phyloP scores from a whole-genome alignment of 352 stramenopile genomes.

The Phytopythium delawarense region DNA sequence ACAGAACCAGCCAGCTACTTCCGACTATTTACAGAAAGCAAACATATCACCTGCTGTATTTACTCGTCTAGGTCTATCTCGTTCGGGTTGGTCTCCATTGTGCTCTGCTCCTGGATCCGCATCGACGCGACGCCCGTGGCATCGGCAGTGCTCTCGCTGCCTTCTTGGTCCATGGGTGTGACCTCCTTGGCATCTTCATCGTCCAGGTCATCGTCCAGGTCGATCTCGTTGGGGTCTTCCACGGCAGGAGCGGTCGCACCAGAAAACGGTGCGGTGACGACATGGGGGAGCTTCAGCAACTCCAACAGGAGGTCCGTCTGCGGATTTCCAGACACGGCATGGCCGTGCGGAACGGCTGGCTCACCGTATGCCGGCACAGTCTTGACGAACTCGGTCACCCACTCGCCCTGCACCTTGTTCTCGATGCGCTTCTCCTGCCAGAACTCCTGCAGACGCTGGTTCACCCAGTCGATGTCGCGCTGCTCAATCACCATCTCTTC shows the following conservation, averaged over 20 bases:
- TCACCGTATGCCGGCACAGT: slow-evolving; percentile 64
- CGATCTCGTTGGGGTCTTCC: slow-evolving; percentile 55
- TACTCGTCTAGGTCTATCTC: slow-evolving; percentile 37
- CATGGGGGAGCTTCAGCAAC: slow-evolving; percentile 91
- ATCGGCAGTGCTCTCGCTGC: neutral
- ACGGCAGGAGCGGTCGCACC: slow-evolving; percentile 8
- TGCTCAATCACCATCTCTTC: slow-evolving; percentile 74
- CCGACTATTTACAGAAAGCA: slow-evolving; percentile 1
- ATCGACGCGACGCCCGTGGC: neutral
- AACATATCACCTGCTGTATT: neutral
- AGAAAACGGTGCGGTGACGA: slow-evolving; percentile 90
- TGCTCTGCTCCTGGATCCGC: slow-evolving; percentile 8
- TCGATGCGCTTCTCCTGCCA: slow-evolving; percentile 42
- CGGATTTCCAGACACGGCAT: slow-evolving; percentile 80
- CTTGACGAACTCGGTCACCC: slow-evolving; percentile 77
- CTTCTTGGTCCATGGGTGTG: neutral
- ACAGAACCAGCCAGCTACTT: neutral
- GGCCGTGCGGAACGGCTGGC: slow-evolving; percentile 8
- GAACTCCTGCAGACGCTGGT: slow-evolving; percentile 42
- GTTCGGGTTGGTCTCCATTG: slow-evolving; percentile 17
- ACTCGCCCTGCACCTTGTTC: slow-evolving; percentile 48
- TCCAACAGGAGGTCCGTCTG: slow-evolving; percentile 94
- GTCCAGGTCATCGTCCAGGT: slow-evolving; percentile 43
- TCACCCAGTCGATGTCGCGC: slow-evolving; percentile 78
- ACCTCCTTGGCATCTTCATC: slow-evolving; percentile 9